These are phyloP conservation scores for Dichomitus squalens DNA, from an alignment of 1,284 basidiomycete species.

Conservation along the genomic window DNA sequence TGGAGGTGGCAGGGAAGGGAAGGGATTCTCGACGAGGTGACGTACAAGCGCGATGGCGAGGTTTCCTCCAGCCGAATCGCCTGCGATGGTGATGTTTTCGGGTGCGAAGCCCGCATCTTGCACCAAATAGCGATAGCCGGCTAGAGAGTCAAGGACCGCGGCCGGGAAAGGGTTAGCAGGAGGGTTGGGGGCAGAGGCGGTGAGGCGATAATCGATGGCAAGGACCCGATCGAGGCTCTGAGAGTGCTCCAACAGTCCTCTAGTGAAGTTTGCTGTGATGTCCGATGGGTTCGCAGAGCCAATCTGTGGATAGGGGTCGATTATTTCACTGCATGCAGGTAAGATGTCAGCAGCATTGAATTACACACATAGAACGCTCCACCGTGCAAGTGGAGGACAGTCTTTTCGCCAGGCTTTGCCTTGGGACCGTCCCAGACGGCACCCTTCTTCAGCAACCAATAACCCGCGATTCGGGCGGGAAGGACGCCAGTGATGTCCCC, in stretches of 20 bases:
- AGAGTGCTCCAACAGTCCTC: slow-evolving; percentile 23
- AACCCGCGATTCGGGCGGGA: slow-evolving; percentile 37
- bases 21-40: slow-evolving; percentile 38
- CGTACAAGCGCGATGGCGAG: slow-evolving; percentile 59
- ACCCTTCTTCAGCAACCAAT: slow-evolving; percentile 38
- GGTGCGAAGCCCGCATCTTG: slow-evolving; percentile 39
- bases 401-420: slow-evolving; percentile 42
- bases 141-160: slow-evolving; percentile 62
- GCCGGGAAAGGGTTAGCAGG: slow-evolving; percentile 56
- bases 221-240: slow-evolving; percentile 33
- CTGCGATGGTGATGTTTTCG: slow-evolving; percentile 58
- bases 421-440: slow-evolving; percentile 19
- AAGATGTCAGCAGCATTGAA: no score
- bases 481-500: slow-evolving; percentile 31
- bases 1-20: slow-evolving; percentile 40
- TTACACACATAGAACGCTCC: slow-evolving; percentile 43
- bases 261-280: slow-evolving; percentile 4
- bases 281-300: slow-evolving; percentile 41
- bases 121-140: slow-evolving; percentile 64
- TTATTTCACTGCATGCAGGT: no score
- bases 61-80: slow-evolving; percentile 76
- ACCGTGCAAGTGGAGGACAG: slow-evolving; percentile 55
- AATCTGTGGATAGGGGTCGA: no score
- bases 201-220: slow-evolving; percentile 36
- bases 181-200: slow-evolving; percentile 17